Base-by-base conservation (phyloP, 2,329 filamentous ascomycete genomes). In the Thelonectria rubi region DNA sequence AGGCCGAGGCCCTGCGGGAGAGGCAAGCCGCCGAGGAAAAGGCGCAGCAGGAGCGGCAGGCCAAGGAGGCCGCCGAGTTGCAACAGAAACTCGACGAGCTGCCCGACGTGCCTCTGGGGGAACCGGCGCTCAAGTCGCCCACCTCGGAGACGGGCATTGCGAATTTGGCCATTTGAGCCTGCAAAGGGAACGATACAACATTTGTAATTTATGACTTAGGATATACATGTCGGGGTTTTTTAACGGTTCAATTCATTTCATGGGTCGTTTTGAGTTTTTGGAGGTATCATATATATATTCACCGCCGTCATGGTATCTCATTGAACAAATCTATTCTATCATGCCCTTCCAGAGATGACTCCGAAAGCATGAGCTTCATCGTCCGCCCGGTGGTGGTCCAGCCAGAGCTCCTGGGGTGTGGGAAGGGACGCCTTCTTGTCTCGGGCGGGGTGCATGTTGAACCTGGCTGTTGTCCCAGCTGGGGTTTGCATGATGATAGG, bases 1-100 rank as follows among this genome's bases (percentile, higher is more conserved):
- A 86, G 59, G 79, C 81, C 61, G 78, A 79, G 61, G 77, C 76
- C 39, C 82, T 85, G 65, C 82, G 79, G 24, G 76, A 75, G 43
- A 77, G 74, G 62, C 78, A 80, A 65, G 79, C 79, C 45, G 65
- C 69, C 70, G 77, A 71, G 68, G 63, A 62, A 56, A 72, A 82
- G 70, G 80, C 79, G 50, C 75, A 71, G 55, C 78, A 82, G 58
- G 81, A 78, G 26, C 74, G 80, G 55, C 80, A 75, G 56, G 79
- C 80, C 37, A 74, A 80, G 55, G 80, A 75, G 58, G 79, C 80
- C 32, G 80, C 77, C 39, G 77, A 83, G 62, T 80, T 82, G 42
- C 84, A 84, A 57, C 79, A 81, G 68, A 83, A 80, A 63, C 76
- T 91, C 32, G 83, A 85, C 43, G 80, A 83, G 60, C 71, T 84